Evolutionary conservation across 352 stramenopile genomes (phyloP), one percentile per base, ranked within the genome.

Genomic region (Globisporangium cylindrosporum): DNA sequence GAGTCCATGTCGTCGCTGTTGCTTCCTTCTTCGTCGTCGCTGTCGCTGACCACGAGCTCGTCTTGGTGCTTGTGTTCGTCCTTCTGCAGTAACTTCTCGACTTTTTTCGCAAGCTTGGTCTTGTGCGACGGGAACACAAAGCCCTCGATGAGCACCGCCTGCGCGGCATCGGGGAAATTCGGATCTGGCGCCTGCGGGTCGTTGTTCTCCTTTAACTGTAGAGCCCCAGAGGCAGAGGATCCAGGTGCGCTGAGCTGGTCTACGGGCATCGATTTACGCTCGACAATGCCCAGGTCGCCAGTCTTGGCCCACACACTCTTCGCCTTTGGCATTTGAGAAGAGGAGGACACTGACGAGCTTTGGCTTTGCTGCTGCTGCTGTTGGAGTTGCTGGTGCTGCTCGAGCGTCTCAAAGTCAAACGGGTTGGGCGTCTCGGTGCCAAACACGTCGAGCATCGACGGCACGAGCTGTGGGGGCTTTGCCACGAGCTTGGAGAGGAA

Each of bases 101-200:
- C 77, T 63, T 89, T 90, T 54, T 91, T 92, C 5, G 86, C 88
- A 24, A 91, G 51, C 64, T 80, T 81, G 27, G 83, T 65, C 69
- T 95, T 95, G 75, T 95, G 88, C 49, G 80, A 76, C 34, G 88
- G 88, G 59, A 95, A 95, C 55, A 94, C 76, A 62, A 92, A 94
- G 51, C 88, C 88, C 65, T 95, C 88, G 41, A 95, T 94, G 22
- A 91, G 73, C 55, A 89, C 79, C 1, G 86, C 83, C 27, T 95
- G 82, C 25, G 80, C 60, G 5, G 71, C 66, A 3, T 78, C 79
- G 0, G 84, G 84, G 48, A 94, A 95, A 25, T 79, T 73, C 24
- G 73, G 62, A 9, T 80, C 73, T 0, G 83, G 82, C 1, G 73
- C 68, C 15, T 68, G 70, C 14, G 74, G 74, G 4, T 67, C 46